A percentile compares a stretch with the other conserved stretches of the same genome.
These are phyloP conservation scores for Fagopyrum esculentum DNA, from an alignment of 148 eudicot genomes.

Conservation along the genomic window DNA sequence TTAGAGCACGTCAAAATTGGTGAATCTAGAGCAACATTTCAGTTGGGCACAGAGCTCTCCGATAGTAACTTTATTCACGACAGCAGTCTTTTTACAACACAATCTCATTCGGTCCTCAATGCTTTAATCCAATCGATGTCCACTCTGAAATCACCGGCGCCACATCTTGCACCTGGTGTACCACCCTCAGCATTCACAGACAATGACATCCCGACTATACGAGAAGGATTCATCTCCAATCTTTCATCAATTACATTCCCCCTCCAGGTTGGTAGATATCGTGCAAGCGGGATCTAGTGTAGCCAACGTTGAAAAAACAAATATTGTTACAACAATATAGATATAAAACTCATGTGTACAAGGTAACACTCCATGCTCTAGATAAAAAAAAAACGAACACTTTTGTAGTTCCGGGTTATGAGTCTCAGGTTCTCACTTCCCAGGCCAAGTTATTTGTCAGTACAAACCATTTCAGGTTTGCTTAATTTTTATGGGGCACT, in stretches of 20 bases:
- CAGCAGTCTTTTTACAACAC: background rate
- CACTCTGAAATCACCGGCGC: conserved; percentile 78
- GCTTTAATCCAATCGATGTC: conserved; percentile 97
- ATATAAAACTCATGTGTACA: background rate
- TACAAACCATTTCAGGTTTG: background rate
- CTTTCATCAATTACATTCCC: conserved; percentile 83
- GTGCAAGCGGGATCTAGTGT: conserved; percentile 73
- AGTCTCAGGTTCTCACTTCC: too few relatives aligned
- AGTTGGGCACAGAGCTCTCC: background rate
- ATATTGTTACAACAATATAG: background rate
- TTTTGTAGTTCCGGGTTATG: too few relatives aligned
- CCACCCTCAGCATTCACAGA: conserved; percentile 93
- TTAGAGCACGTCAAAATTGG: background rate
- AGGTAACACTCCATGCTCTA: background rate
- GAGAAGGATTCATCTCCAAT: conserved; percentile 89
- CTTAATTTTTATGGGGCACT: background rate
- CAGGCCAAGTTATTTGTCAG: too few relatives aligned
- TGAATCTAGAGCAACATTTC: background rate
- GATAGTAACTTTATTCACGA: background rate
- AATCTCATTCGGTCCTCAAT: conserved; percentile 33
- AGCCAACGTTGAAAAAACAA: background rate
- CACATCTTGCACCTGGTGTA: conserved; percentile 71
- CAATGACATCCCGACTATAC: conserved; percentile 84
- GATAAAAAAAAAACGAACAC: too few relatives aligned
- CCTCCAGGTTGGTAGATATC: conserved; percentile 94